Evolutionary conservation across 805 yeast genomes (phyloP).

Genomic region (Zygosaccharomyces siamensis): DNA sequence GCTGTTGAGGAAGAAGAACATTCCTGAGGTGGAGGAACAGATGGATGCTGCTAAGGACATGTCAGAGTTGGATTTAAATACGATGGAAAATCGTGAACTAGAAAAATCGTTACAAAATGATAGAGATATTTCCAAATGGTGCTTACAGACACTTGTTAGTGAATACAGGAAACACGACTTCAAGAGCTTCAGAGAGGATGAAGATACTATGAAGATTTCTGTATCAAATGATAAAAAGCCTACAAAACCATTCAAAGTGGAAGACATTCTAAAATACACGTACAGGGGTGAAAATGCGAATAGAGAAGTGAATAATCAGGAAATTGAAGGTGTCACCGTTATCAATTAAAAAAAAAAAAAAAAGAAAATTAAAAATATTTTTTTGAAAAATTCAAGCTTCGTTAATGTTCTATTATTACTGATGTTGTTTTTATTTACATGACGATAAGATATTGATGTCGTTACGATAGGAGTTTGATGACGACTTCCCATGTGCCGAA

Average conservation of each 20-base stretch:
- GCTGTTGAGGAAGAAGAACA: slow-evolving; percentile 74
- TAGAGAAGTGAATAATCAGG: background rate
- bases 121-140: slow-evolving; percentile 69
- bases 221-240: slow-evolving; percentile 20
- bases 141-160: slow-evolving; percentile 49
- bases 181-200: slow-evolving; percentile 53
- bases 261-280: slow-evolving; percentile 41
- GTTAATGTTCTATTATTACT: background rate
- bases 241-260: slow-evolving; percentile 33
- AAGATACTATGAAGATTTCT: slow-evolving; percentile 16
- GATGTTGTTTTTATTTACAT: slow-evolving; percentile 4
- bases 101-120: slow-evolving; percentile 37
- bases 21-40: slow-evolving; percentile 92
- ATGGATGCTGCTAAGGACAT: slow-evolving; percentile 44
- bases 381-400: background rate
- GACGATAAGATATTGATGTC: background rate
- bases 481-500: slow-evolving; percentile 97
- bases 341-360: slow-evolving; percentile 6
- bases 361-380: too few species aligned
- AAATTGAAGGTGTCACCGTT: slow-evolving; percentile 5
- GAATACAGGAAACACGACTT: slow-evolving; percentile 54
- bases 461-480: slow-evolving; percentile 48
- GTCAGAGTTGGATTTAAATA: slow-evolving; percentile 28
- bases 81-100: slow-evolving; percentile 25
- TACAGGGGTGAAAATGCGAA: slow-evolving; percentile 39